Percentiles rank a stretch among this genome's conserved stretches.
Evolutionary conservation across 768 basidiomycete species (phyloP).

Genomic region (Trametes cingulata): DNA sequence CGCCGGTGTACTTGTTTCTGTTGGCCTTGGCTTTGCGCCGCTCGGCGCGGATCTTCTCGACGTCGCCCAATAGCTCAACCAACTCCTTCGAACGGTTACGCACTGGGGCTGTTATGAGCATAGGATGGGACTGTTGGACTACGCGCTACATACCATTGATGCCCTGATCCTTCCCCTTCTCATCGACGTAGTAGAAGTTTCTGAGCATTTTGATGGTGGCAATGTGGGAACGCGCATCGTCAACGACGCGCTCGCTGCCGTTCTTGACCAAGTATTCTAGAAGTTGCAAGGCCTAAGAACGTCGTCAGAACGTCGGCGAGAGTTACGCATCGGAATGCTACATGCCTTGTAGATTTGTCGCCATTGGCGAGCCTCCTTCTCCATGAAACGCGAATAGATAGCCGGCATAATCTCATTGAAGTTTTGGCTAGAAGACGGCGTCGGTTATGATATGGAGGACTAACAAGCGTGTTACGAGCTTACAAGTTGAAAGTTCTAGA

Average conservation of each 20-base stretch:
- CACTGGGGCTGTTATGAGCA: slow-evolving; percentile 49
- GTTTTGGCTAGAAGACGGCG: slow-evolving; percentile 63
- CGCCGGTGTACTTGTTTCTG: slow-evolving; percentile 85
- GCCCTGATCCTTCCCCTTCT: slow-evolving; percentile 98
- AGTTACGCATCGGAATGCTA: not conserved
- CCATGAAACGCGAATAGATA: slow-evolving; percentile 94
- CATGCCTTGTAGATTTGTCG: slow-evolving; percentile 96
- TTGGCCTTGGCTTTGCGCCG: slow-evolving; percentile 92
- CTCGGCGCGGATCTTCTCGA: slow-evolving; percentile 87
- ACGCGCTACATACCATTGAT: slow-evolving; percentile 71
- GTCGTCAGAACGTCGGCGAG: no score
- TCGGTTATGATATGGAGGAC: not conserved
- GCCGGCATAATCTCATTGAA: slow-evolving; percentile 99
- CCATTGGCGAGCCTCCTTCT: slow-evolving; percentile 98
- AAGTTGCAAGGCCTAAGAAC: slow-evolving; percentile 76
- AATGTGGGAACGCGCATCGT: slow-evolving; percentile 93
- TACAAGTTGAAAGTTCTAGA: slow-evolving; percentile 97
- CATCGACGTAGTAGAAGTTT: slow-evolving; percentile 98
- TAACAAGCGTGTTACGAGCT: slow-evolving; percentile 31
- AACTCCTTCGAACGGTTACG: slow-evolving; percentile 93
- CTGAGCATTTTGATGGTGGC: slow-evolving; percentile 96
- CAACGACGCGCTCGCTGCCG: slow-evolving; percentile 96
- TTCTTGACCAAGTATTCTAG: slow-evolving; percentile 97
- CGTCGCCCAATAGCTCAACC: slow-evolving; percentile 87
- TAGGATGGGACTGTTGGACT: not conserved